These are phyloP conservation scores for Morella rubra DNA, from an alignment of 306 rosid genomes.

Conservation along the genomic window DNA sequence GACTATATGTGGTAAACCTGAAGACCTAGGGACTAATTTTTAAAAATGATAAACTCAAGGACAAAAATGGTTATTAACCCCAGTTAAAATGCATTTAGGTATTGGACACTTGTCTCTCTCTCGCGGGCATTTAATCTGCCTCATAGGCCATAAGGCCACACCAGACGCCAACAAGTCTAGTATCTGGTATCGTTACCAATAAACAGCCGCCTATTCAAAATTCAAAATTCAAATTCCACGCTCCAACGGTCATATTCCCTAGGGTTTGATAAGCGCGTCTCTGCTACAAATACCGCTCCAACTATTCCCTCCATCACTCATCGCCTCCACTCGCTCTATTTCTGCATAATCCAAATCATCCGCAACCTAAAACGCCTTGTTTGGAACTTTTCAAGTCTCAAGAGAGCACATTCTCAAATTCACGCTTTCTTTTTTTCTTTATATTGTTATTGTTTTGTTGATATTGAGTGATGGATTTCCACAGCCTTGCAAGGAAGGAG, in stretches of 20 bases:
- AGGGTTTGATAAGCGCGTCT: constrained; percentile 42
- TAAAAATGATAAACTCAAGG: no score
- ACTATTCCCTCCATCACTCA: background rate
- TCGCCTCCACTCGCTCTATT: constrained; percentile 4
- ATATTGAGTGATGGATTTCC: constrained; percentile 59
- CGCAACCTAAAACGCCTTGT: constrained; percentile 50
- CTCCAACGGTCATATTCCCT: constrained; percentile 58
- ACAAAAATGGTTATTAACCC: no score
- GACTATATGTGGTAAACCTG: no score
- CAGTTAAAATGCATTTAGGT: no score
- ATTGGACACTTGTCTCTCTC: no score
- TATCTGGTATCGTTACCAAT: no score
- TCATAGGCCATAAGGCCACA: no score
- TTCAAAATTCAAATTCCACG: constrained; percentile 40
- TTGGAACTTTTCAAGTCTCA: constrained; percentile 28
- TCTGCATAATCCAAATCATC: background rate
- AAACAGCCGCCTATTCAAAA: background rate
- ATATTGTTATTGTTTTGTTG: background rate
- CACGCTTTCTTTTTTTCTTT: background rate
- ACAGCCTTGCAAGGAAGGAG: constrained; percentile 69
- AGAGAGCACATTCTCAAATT: background rate
- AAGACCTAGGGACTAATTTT: no score
- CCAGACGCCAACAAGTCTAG: no score
- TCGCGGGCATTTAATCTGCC: no score
- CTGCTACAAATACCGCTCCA: constrained; percentile 20